phyloP scores from a whole-genome alignment of 2,329 filamentous ascomycete genomes.

The Curvularia spicifera region DNA sequence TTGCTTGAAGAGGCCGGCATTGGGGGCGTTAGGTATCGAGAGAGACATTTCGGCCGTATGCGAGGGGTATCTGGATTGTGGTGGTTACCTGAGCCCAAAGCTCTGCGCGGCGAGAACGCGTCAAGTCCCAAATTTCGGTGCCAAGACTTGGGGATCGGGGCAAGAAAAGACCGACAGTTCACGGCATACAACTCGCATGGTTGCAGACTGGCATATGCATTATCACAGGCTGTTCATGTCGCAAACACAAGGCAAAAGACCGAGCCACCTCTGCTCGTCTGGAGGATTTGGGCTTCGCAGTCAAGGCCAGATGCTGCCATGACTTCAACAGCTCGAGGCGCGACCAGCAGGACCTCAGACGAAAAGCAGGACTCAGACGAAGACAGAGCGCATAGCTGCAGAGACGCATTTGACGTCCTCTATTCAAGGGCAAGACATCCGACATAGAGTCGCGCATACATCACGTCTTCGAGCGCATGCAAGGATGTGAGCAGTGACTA shows the following conservation, averaged over 20 bases:
- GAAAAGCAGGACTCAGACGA: neutral
- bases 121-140: slow-evolving; percentile 29
- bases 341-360: neutral
- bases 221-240: neutral
- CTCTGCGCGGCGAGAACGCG: slow-evolving; percentile 35
- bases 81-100: slow-evolving; percentile 30
- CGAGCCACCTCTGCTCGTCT: neutral
- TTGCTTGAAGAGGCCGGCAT: slow-evolving; percentile 90
- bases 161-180: slow-evolving; percentile 17
- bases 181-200: neutral
- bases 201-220: neutral
- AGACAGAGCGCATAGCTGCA: neutral
- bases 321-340: neutral
- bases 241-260: neutral
- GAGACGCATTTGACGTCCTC: neutral
- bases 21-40: slow-evolving; percentile 92
- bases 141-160: slow-evolving; percentile 23
- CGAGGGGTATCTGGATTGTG: slow-evolving; percentile 41
- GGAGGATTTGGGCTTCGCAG: neutral
- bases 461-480: slow-evolving; percentile 9
- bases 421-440: neutral
- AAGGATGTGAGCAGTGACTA: slow-evolving; percentile 85
- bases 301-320: neutral
- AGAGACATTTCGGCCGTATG: slow-evolving; percentile 76
- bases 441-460: neutral